Conservation (phyloP, 768 basidiomycete species). For the Cytidiella melzeri region DNA sequence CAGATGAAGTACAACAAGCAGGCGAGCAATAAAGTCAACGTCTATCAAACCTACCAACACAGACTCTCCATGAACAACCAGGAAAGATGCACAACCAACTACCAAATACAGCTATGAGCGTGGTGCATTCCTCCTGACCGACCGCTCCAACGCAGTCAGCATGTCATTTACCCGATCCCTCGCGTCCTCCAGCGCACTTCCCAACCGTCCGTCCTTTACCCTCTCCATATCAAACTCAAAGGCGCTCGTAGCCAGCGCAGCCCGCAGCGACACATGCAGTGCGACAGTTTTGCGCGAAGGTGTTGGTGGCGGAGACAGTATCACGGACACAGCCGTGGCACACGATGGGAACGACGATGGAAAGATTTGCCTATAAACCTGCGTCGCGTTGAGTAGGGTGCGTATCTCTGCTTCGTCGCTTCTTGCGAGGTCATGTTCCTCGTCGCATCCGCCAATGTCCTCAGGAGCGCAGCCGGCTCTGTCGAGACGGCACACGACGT, state of each 20-base stretch:
- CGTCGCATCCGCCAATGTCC: constrained; percentile 1
- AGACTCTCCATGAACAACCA: too few species aligned
- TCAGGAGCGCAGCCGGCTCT: constrained; percentile 22
- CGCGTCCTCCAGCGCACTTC: constrained; percentile 58
- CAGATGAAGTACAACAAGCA: too few species aligned
- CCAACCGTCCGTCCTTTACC: constrained; percentile 36
- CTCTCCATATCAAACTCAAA: constrained; percentile 34
- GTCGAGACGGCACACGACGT: constrained; percentile 15
- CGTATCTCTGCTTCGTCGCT: constrained; percentile 41
- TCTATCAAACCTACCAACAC: too few species aligned
- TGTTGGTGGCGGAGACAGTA: constrained; percentile 59
- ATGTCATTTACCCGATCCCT: constrained; percentile 73
- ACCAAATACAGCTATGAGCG: constrained; percentile 4
- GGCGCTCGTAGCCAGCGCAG: constrained; percentile 47
- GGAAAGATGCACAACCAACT: too few species aligned
- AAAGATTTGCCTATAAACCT: constrained; percentile 60
- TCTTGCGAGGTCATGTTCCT: constrained; percentile 22
- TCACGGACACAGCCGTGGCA: constrained; percentile 28
- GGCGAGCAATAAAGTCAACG: too few species aligned
- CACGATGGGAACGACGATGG: constrained; percentile 25
- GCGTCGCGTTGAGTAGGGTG: constrained; percentile 50
- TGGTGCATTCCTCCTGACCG: constrained; percentile 16
- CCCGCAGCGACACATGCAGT: constrained; percentile 41
- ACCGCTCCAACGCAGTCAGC: constrained; percentile 36
- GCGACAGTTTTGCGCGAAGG: constrained; percentile 34